phyloP scores from a whole-genome alignment of 2,329 filamentous ascomycete genomes.

The Blastomyces emzantsi region DNA sequence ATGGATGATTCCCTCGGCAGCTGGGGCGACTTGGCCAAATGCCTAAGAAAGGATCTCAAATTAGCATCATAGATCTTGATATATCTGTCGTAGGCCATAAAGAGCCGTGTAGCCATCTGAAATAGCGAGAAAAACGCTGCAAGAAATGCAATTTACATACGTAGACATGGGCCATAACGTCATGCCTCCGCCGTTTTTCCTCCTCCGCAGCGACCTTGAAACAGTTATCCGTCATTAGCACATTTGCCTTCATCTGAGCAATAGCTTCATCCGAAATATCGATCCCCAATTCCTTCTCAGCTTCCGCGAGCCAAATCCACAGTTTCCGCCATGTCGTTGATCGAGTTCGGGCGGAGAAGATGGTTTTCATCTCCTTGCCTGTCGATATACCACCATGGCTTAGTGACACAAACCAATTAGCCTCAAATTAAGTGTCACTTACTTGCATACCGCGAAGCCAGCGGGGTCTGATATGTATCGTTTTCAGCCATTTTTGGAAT shows the following conservation, averaged over 20 bases:
- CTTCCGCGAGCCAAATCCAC: conserved; percentile 77
- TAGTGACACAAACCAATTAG: not conserved
- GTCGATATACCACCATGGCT: not conserved
- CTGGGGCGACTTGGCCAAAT: conserved; percentile 61
- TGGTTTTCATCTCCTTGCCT: conserved; percentile 58
- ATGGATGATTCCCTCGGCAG: conserved; percentile 76
- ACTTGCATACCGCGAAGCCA: conserved; percentile 60
- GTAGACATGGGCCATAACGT: conserved; percentile 60
- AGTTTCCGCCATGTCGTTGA: conserved; percentile 74
- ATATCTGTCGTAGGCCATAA: not conserved
- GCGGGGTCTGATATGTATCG: conserved; percentile 57
- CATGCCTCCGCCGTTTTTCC: conserved; percentile 62
- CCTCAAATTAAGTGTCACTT: conserved; percentile 29
- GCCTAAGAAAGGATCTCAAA: conserved; percentile 9
- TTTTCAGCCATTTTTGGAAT: conserved; percentile 31
- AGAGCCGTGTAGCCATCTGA: not conserved
- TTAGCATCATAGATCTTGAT: not conserved
- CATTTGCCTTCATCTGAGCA: conserved; percentile 63
- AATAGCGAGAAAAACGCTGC: not conserved
- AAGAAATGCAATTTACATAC: not conserved
- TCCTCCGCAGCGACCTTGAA: conserved; percentile 67
- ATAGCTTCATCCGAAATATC: conserved; percentile 58
- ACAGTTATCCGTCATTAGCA: conserved; percentile 67
- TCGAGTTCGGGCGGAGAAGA: conserved; percentile 70
- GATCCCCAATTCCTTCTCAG: conserved; percentile 71